Conservation (phyloP, 129 eudicot genomes). For the Flaveria bidentis region DNA sequence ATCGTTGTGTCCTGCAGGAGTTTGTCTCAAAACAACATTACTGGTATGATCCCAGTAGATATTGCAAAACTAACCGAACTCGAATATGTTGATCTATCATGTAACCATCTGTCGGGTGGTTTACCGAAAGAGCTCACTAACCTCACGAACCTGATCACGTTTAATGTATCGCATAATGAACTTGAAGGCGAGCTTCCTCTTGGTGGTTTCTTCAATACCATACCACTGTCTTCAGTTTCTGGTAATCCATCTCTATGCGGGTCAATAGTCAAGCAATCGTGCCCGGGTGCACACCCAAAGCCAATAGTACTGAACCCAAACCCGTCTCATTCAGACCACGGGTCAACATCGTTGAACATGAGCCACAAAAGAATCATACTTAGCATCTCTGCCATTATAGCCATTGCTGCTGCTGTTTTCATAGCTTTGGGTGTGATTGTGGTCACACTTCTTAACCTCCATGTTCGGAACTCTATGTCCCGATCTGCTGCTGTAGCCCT, state of each 20-base stretch:
- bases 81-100: constrained; percentile 62
- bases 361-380: constrained; percentile 74
- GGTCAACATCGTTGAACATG: constrained; percentile 43
- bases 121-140: constrained; percentile 80
- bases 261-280: constrained; percentile 72
- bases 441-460: constrained; percentile 74
- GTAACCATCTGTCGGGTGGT: constrained; percentile 65
- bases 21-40: constrained; percentile 69
- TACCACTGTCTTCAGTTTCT: constrained; percentile 68
- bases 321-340: constrained; percentile 61
- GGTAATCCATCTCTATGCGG: constrained; percentile 89
- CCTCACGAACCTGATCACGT: constrained; percentile 64
- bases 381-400: constrained; percentile 80
- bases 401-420: constrained; percentile 91
- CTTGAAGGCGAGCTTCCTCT: constrained; percentile 93
- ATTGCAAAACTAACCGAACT: constrained; percentile 64
- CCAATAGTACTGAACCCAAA: constrained; percentile 94
- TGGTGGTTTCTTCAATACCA: constrained; percentile 84
- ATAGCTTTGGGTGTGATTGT: constrained; percentile 82
- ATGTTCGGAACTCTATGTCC: constrained; percentile 54
- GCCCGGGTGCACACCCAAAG: constrained; percentile 90
- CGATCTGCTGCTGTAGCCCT: constrained; percentile 54
- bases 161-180: constrained; percentile 76
- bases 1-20: constrained; percentile 38
- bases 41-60: constrained; percentile 62